Percentiles rank a stretch among this genome's conserved stretches.
These are phyloP conservation scores for Dactylis glomerata DNA, from an alignment of 176 grass and related monocot genomes.

Conservation along the genomic window DNA sequence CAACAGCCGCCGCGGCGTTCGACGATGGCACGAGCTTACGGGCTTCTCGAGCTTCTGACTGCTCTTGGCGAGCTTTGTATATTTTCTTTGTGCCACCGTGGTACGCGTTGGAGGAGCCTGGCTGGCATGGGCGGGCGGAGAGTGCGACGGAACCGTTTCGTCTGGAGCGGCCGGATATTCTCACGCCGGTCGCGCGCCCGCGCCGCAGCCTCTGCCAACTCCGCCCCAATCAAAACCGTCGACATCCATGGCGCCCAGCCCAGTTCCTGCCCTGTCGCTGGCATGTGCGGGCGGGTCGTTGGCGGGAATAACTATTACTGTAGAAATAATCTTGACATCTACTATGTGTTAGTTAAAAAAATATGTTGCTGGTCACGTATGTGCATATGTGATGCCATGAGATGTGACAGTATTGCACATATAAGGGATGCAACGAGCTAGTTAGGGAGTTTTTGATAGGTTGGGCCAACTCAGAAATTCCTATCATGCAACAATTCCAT, in stretches of 20 bases:
- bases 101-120: background rate
- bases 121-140: conserved; percentile 3
- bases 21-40: background rate
- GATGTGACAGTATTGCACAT: too few species aligned
- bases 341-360: too few species aligned
- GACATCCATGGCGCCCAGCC: background rate
- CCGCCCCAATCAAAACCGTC: background rate
- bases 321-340: too few species aligned
- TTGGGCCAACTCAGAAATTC: too few species aligned
- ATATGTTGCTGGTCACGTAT: too few species aligned
- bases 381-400: too few species aligned
- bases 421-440: too few species aligned
- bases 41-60: background rate
- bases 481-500: too few species aligned
- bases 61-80: background rate
- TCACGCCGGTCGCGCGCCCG: background rate
- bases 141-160: conserved; percentile 2
- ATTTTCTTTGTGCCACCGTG: background rate
- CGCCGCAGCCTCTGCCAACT: background rate
- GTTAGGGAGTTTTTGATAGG: too few species aligned
- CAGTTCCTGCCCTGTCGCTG: too few species aligned
- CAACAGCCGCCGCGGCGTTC: background rate
- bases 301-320: too few species aligned
- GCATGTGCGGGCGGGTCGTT: too few species aligned
- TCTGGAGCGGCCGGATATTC: conserved; percentile 11